Evolutionary conservation across 2,329 filamentous ascomycete species (phyloP).

Genomic region (Xylaria digitata): DNA sequence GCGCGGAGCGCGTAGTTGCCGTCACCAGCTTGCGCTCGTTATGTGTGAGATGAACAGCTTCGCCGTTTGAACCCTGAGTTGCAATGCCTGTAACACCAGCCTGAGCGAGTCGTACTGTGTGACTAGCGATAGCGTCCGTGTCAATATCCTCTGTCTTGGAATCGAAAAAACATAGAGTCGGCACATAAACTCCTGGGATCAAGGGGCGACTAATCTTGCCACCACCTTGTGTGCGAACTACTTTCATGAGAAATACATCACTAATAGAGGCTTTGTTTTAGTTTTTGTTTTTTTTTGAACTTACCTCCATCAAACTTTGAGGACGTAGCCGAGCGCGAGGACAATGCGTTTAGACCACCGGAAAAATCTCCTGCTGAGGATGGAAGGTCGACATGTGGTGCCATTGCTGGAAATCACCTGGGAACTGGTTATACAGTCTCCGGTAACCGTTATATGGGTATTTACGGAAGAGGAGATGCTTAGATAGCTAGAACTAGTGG

Average conservation of each 20-base stretch:
- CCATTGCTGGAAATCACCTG: slow-evolving; percentile 8
- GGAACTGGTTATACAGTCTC: neutral
- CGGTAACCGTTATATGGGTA: neutral
- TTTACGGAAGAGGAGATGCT: neutral
- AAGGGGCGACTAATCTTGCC: slow-evolving; percentile 53
- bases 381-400: slow-evolving; percentile 31
- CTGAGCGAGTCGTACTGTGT: slow-evolving; percentile 76
- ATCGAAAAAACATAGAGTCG: slow-evolving; percentile 80
- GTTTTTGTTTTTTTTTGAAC: neutral
- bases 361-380: slow-evolving; percentile 12
- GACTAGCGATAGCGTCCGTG: slow-evolving; percentile 66
- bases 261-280: neutral
- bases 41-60: slow-evolving; percentile 81
- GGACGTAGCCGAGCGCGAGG: slow-evolving; percentile 8
- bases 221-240: slow-evolving; percentile 4
- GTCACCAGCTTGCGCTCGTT: slow-evolving; percentile 77
- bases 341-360: neutral
- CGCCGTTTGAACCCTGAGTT: slow-evolving; percentile 84
- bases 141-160: slow-evolving; percentile 74
- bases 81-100: slow-evolving; percentile 79
- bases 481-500: neutral
- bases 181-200: slow-evolving; percentile 73
- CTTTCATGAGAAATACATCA: slow-evolving; percentile 11
- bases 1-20: slow-evolving; percentile 73
- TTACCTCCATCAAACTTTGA: slow-evolving; percentile 6